Evolutionary conservation across 1,284 basidiomycete genomes (phyloP).

Genomic region (Hymenochaete sp.): DNA sequence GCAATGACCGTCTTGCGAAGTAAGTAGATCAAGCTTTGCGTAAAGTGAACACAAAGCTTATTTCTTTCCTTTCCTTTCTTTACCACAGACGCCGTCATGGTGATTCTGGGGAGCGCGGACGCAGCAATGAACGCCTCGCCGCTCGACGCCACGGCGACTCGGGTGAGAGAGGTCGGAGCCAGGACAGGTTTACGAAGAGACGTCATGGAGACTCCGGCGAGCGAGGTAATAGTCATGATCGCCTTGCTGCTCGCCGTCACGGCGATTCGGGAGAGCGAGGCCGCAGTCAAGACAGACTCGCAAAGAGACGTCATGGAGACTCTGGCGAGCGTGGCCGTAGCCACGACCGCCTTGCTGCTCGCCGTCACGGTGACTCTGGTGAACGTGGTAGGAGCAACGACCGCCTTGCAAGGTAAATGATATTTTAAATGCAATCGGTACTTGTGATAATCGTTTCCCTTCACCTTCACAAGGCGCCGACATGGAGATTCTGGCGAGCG

Average conservation of each 20-base stretch:
- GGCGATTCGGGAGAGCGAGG: slow-evolving; percentile 13
- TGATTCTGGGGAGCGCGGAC: slow-evolving; percentile 4
- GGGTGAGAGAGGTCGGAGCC: slow-evolving; percentile 1
- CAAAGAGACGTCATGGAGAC: slow-evolving; percentile 3
- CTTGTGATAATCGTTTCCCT: neutral
- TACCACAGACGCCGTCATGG: slow-evolving; percentile 5
- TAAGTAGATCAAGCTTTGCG: neutral
- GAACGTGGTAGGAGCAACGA: slow-evolving; percentile 10
- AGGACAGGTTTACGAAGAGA: neutral
- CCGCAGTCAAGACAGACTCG: neutral
- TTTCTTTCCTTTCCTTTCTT: neutral
- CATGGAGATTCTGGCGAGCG: slow-evolving; percentile 9
- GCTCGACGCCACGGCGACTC: slow-evolving; percentile 4
- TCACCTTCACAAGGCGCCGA: neutral
- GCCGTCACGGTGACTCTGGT: slow-evolving; percentile 11
- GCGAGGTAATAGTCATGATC: neutral
- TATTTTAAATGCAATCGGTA: neutral
- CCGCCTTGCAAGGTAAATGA: neutral
- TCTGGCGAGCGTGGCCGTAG: slow-evolving; percentile 4
- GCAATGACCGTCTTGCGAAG: slow-evolving; percentile 5
- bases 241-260: slow-evolving; percentile 7
- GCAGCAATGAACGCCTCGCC: neutral
- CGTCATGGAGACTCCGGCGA: slow-evolving; percentile 11
- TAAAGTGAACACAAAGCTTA: no score
- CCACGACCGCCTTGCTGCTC: slow-evolving; percentile 2